Conservation (phyloP, 495 filamentous ascomycete genomes). For the Aspergillus campestris region DNA sequence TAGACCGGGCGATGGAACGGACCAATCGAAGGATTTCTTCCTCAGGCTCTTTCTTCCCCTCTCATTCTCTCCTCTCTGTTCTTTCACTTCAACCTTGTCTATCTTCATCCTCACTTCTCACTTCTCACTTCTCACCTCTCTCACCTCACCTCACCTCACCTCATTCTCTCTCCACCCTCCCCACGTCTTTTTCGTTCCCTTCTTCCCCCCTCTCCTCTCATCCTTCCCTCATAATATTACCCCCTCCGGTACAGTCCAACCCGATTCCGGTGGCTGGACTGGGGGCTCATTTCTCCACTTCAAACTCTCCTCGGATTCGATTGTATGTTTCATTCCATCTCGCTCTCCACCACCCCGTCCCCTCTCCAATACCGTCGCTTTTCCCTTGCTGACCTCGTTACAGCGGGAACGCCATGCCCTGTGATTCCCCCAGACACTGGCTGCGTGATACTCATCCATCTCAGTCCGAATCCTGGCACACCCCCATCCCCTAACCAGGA, state of each 20-base stretch:
- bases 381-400: no score
- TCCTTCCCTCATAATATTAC: background rate
- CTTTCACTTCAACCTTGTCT: background rate
- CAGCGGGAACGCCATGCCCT: no score
- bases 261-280: background rate
- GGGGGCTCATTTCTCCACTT: background rate
- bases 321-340: no score
- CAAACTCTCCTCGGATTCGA: no score
- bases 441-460: no score
- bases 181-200: background rate
- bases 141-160: background rate
- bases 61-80: constrained; percentile 14
- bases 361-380: no score
- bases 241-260: background rate
- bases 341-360: no score
- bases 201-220: background rate
- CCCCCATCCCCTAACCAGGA: no score
- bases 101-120: constrained; percentile 10
- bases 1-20: constrained; percentile 21
- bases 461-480: no score
- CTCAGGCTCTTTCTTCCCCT: constrained; percentile 9
- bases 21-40: constrained; percentile 3
- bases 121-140: background rate
- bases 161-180: background rate
- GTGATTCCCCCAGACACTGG: no score